Conservation (phyloP, 441 rosid genomes). For the Erysimum cheiri region DNA sequence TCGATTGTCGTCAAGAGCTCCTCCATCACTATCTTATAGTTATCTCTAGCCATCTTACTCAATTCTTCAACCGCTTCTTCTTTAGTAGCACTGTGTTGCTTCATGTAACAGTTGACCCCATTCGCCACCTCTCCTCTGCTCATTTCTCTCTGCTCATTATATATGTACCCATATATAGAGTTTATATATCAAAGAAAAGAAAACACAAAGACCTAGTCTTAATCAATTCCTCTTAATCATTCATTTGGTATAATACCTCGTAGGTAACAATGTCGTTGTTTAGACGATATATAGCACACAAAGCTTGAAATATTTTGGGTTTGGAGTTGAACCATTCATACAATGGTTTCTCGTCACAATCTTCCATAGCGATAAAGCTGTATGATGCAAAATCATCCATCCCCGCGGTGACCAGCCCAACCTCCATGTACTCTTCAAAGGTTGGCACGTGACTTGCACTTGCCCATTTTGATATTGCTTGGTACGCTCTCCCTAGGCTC, state of each 20-base stretch:
- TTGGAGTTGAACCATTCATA: constrained; percentile 29
- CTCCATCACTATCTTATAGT: constrained; percentile 5
- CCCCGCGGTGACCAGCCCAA: constrained; percentile 12
- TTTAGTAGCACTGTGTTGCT: constrained; percentile 32
- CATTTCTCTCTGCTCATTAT: constrained; percentile 17
- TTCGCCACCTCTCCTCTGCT: constrained; percentile 30
- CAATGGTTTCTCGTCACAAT: neutral
- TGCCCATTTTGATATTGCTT: constrained; percentile 27
- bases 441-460: constrained; percentile 19
- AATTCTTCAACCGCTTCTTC: constrained; percentile 1
- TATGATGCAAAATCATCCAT: neutral
- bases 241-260: constrained; percentile 11
- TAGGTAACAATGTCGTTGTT: constrained; percentile 23
- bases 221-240: neutral
- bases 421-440: constrained; percentile 42
- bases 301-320: constrained; percentile 22
- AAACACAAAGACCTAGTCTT: neutral
- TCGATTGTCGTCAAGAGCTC: neutral
- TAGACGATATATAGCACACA: neutral
- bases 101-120: constrained; percentile 36
- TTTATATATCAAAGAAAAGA: neutral
- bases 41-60: neutral
- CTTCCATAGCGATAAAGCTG: constrained; percentile 27
- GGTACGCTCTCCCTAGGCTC: constrained; percentile 19
- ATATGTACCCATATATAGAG: neutral